Evolutionary conservation across 1,284 basidiomycete species (phyloP).

Genomic region (Vanrija humicola): DNA sequence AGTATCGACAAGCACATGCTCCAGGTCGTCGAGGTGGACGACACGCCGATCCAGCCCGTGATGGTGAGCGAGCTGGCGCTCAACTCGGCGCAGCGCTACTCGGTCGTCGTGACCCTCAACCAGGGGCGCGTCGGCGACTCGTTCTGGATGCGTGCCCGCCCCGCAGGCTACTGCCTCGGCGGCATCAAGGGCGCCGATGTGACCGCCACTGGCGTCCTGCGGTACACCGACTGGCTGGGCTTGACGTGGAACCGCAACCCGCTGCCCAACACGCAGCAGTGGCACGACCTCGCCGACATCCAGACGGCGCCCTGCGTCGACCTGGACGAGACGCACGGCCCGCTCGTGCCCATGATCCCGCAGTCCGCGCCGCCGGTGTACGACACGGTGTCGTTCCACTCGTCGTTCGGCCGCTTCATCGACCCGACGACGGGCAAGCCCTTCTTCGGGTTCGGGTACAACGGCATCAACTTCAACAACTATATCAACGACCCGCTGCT

Average conservation of each 20-base stretch:
- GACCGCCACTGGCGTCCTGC: slow-evolving; percentile 3
- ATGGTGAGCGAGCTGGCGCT: slow-evolving; percentile 23
- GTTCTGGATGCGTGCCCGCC: slow-evolving; percentile 35
- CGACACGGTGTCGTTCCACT: slow-evolving; percentile 21
- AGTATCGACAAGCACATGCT: slow-evolving; percentile 30
- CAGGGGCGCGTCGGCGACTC: slow-evolving; percentile 26
- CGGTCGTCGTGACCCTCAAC: slow-evolving; percentile 33
- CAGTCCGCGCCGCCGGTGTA: slow-evolving; percentile 18
- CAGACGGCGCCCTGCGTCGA: slow-evolving; percentile 14
- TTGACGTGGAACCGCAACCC: slow-evolving; percentile 6
- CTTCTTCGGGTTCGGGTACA: slow-evolving; percentile 30
- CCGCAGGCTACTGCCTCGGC: slow-evolving; percentile 15
- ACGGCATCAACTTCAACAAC: slow-evolving; percentile 32
- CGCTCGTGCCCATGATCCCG: slow-evolving; percentile 28
- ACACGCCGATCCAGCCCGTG: slow-evolving; percentile 21
- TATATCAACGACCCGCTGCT: slow-evolving; percentile 41
- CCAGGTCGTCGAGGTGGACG: slow-evolving; percentile 31
- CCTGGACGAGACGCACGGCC: slow-evolving; percentile 22
- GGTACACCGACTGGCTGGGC: slow-evolving; percentile 11
- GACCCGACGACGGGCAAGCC: slow-evolving; percentile 17
- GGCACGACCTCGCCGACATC: slow-evolving; percentile 16
- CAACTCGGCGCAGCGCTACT: slow-evolving; percentile 34
- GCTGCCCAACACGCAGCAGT: slow-evolving; percentile 16
- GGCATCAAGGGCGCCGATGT: slow-evolving; percentile 1
- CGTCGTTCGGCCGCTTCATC: slow-evolving; percentile 18